Evolutionary conservation across 139 green algal genomes (phyloP).

Genomic region (Astrephomene gubernaculifera): DNA sequence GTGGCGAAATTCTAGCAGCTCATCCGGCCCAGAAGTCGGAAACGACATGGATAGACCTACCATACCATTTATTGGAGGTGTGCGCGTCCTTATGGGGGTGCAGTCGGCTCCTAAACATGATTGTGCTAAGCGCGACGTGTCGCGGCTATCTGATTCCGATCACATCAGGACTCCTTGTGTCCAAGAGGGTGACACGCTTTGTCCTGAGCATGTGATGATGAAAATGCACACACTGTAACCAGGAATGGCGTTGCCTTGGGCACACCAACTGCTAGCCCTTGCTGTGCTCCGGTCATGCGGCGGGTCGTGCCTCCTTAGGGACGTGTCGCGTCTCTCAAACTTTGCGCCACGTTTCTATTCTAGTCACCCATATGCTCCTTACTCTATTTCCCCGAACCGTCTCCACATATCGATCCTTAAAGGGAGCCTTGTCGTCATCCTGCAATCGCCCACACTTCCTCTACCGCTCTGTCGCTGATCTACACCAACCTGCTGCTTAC

Average conservation of each 20-base stretch:
- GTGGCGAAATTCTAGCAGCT: no score
- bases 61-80: slow-evolving; percentile 25
- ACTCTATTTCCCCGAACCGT: neutral
- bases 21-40: no score
- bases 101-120: no score
- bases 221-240: neutral
- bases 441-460: neutral
- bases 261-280: neutral
- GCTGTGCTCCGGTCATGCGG: no score
- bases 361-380: neutral
- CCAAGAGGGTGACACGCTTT: neutral
- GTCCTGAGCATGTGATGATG: neutral
- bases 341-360: neutral
- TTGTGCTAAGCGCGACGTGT: no score
- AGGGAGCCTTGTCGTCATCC: neutral
- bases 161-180: neutral
- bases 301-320: no score
- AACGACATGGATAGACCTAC: slow-evolving; percentile 17
- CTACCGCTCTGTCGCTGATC: neutral
- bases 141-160: neutral
- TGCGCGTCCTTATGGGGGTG: no score
- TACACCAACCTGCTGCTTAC: neutral
- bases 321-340: no score
- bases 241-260: neutral
- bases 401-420: neutral